phyloP scores from a whole-genome alignment of 805 yeast species.

The Huiozyma sinensis region DNA sequence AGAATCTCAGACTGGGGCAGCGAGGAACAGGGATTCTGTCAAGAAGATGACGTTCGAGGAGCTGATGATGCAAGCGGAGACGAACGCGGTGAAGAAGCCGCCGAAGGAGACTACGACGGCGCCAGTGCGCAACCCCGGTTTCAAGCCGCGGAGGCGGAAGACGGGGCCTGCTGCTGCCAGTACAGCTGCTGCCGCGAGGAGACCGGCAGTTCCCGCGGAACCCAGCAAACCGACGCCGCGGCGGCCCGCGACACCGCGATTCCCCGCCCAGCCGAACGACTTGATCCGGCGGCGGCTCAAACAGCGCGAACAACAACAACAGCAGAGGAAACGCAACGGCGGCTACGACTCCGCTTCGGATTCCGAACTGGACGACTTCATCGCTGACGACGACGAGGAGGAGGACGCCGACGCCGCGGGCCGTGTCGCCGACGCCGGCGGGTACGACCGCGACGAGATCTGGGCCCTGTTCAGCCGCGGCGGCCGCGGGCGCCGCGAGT shows the following conservation, averaged over 20 bases:
- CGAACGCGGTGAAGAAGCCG: constrained; percentile 16
- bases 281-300: too few species aligned
- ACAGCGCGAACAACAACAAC: too few species aligned
- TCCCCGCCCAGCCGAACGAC: too few species aligned
- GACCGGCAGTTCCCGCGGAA: too few species aligned
- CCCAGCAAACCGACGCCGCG: too few species aligned
- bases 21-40: constrained; percentile 13
- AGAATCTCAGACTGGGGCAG: neutral
- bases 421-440: constrained; percentile 23
- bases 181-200: too few species aligned
- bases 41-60: constrained; percentile 45
- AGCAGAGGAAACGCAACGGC: too few species aligned
- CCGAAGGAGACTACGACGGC: neutral
- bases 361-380: constrained; percentile 18
- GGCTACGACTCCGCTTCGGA: constrained; percentile 2
- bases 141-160: too few species aligned
- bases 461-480: constrained; percentile 78
- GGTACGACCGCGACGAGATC: constrained; percentile 75
- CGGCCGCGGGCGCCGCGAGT: constrained; percentile 74
- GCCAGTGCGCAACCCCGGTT: too few species aligned
- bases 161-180: too few species aligned
- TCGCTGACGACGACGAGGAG: constrained; percentile 37
- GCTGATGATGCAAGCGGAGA: constrained; percentile 47
- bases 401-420: constrained; percentile 44
- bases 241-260: too few species aligned